Base-by-base conservation (phyloP, 176 grass and related monocot genomes). In the Oropetium thomaeum region DNA sequence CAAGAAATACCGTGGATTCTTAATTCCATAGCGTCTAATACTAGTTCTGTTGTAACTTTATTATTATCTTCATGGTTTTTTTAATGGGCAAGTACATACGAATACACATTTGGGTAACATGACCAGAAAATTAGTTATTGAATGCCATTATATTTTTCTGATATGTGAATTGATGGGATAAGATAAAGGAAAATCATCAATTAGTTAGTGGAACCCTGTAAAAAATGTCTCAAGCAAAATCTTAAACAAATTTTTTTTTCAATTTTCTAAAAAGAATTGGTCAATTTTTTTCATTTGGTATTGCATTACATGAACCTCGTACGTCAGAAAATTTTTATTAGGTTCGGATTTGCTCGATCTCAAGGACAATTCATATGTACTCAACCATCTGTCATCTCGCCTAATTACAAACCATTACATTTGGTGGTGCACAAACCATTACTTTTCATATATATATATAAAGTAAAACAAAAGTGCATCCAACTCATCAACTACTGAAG, bases 1-100 rank as follows among this genome's bases (percentile, higher is more conserved):
- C 73, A 54, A 77, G 54, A 77, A 49, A 70, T 62, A 59, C 27
- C 38, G 7, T 70, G 45, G 57, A 84, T 26, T 64, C 67, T 29
- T n/a, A n/a, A n/a, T n/a, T 55, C 15, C 51, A 10, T 39, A 69
- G 30, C 59, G 61, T 28, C 71, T 64, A 30, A 11, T 54, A 37
- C 49, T 58, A 30, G 17, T 54, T 47, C 49, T 58, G n/a, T 68
- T 16, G 55, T 29, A 47, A 38, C 48, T n/a, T n/a, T n/a, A 74
- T 5, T 25, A 74, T 5, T 25, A 75, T 14, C 17, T 66, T 82
- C 8, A 3, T 12, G 0, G 2, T 13, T 12, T 32, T 39, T 57
- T 62, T 15, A 70, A 32, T 23, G 26, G 31, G 16, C 16, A 61
- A 43, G 10, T 40, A 23, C 35, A 41, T 8, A n/a, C 19, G 9